Percentiles rank a stretch among this genome's conserved stretches.
Conservation (phyloP, 1,284 basidiomycete genomes). For the Marasmius tenuissimus region DNA sequence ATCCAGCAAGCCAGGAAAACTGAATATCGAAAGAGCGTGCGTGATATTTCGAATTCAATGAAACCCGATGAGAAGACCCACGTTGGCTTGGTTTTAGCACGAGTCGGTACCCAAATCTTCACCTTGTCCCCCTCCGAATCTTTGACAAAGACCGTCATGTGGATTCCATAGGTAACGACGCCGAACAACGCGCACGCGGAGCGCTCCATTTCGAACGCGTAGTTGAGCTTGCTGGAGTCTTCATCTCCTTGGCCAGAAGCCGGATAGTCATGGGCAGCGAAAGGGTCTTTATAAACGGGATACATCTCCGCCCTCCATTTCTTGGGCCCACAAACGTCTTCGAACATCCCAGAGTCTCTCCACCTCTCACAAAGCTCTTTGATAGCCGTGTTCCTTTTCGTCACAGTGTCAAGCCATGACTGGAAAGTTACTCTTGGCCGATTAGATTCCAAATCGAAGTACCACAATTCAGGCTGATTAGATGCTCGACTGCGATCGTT, state of each 20-base stretch:
- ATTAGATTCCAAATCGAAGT: conserved; percentile 28
- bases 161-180: conserved; percentile 86
- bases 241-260: conserved; percentile 12
- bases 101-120: conserved; percentile 85
- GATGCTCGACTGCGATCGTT: conserved; percentile 34
- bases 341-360: conserved; percentile 63
- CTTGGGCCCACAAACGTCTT: conserved; percentile 64
- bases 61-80: conserved; percentile 35
- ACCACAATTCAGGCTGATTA: conserved; percentile 39
- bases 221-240: conserved; percentile 43
- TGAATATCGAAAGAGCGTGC: conserved; percentile 25
- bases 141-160: conserved; percentile 73
- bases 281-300: conserved; percentile 76
- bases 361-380: conserved; percentile 66
- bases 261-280: conserved; percentile 51
- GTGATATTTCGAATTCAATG: neutral
- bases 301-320: conserved; percentile 89
- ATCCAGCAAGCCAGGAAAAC: conserved; percentile 77
- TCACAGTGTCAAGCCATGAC: conserved; percentile 47
- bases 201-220: conserved; percentile 87
- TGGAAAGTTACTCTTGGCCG: conserved; percentile 51
- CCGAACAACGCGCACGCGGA: conserved; percentile 89
- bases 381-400: conserved; percentile 59
- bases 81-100: conserved; percentile 87
- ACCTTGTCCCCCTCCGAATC: conserved; percentile 35